Base-by-base conservation (phyloP, 352 stramenopile genomes). In the Hyaloperonospora brassicae region DNA sequence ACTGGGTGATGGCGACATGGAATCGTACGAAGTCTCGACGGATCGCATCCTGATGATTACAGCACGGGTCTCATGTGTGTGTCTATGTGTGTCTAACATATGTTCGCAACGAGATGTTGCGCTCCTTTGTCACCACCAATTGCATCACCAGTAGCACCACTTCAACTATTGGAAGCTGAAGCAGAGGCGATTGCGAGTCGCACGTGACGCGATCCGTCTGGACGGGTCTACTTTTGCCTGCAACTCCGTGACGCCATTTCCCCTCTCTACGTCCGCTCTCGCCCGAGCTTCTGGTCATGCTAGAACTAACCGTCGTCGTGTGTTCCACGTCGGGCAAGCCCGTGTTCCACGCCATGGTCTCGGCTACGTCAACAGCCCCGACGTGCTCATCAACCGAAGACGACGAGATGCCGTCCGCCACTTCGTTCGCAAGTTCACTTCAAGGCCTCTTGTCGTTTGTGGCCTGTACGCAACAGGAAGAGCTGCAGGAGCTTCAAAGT, bases 401-500 rank as follows among this genome's bases (percentile, higher is more conserved):
- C 0, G 39, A 44, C 8, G 39, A 44, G 13, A 17, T 3, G 12
- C 0, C 39, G 39, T 62, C 53, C 45, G 64, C 66, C 31, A 76
- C 67, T 41, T 75, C 73, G 12, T 85, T 88, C 34, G 60, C 73
- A 14, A 81, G 72, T 53, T 88, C 78, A 21, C 60, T 88, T 12
- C 75, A 88, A 51, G 78, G 75, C 5, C 62, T 88, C 17, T 41
- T 88, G 40, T 79, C 73, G 23, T 88, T 84, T 49, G 70, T 86
- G 10, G 35, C 46, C 9, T 84, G 72, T 57, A 78, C 68, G 48
- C 75, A 85, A 42, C 60, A 78, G 25, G 73, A 83, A 31, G 64
- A 82, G 49, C 72, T 88, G 43, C 66, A 72, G 46, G 66, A 79
- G 52, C 49, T 88, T 12, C 52, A 84, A 44, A 59, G 68, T 1